Conservation (phyloP, 176 grass and related monocot species). For the Pontederia paniculata region DNA sequence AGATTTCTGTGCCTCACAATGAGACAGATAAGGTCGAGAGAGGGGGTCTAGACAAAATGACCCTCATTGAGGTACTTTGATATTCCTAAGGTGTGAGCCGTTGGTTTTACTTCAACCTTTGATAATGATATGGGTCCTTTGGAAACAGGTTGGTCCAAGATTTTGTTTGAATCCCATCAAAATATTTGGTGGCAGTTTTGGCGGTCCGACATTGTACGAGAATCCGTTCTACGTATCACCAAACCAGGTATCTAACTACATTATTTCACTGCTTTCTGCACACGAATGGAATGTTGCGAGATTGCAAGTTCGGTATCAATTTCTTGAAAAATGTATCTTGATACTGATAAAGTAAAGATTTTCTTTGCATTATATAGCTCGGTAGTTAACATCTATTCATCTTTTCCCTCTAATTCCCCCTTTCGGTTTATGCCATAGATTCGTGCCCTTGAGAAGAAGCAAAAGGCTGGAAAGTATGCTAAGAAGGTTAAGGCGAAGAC, state of each 20-base stretch:
- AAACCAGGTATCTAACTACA: conserved; percentile 57
- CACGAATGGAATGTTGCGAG: too few relatives aligned
- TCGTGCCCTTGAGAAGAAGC: conserved; percentile 63
- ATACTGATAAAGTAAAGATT: too few relatives aligned
- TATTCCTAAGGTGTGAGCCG: conserved; percentile 7
- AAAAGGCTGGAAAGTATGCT: conserved; percentile 69
- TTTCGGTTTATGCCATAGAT: conserved; percentile 35
- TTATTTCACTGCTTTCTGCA: not conserved
- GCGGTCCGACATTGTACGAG: conserved; percentile 82
- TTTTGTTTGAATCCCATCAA: conserved; percentile 99
- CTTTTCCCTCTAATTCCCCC: too few relatives aligned
- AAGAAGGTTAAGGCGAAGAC: conserved; percentile 90
- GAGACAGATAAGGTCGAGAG: conserved; percentile 89
- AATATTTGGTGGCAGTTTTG: conserved; percentile 95
- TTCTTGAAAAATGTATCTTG: not conserved
- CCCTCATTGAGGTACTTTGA: conserved; percentile 63
- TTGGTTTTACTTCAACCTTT: not conserved
- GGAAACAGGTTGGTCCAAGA: conserved; percentile 84
- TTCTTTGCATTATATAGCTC: too few relatives aligned
- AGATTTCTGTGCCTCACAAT: conserved; percentile 88
- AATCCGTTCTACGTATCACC: conserved; percentile 90
- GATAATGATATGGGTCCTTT: not conserved
- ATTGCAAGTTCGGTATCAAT: not conserved
- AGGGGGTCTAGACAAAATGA: conserved; percentile 92
- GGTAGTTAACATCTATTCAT: not conserved